These are phyloP conservation scores for Bombardia bombarda DNA, from an alignment of 495 filamentous ascomycete genomes.

Conservation along the genomic window DNA sequence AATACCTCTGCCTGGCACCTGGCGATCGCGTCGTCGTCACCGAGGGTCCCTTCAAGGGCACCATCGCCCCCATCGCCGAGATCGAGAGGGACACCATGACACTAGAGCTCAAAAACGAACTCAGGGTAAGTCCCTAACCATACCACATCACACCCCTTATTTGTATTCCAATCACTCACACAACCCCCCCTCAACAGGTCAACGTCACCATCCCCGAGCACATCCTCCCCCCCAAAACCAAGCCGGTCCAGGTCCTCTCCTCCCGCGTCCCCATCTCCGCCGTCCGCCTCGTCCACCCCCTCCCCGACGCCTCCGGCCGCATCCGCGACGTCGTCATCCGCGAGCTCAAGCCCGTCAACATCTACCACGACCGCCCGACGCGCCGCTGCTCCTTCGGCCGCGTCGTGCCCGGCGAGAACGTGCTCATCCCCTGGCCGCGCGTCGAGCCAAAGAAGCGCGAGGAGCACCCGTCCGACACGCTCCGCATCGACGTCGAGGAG, in stretches of 20 bases:
- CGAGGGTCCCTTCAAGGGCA: constrained; percentile 68
- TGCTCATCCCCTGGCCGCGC: constrained; percentile 68
- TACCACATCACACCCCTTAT: background rate
- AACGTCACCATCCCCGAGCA: constrained; percentile 51
- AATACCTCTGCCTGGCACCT: constrained; percentile 53
- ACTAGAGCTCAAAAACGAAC: constrained; percentile 55
- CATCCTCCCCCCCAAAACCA: constrained; percentile 33
- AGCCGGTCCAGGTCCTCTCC: constrained; percentile 36
- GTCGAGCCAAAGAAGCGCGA: constrained; percentile 34
- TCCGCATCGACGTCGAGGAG: constrained; percentile 66
- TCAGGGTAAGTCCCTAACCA: constrained; percentile 48
- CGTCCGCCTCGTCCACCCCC: constrained; percentile 72
- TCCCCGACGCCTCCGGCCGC: constrained; percentile 54
- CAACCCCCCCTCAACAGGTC: constrained; percentile 30
- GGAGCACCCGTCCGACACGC: constrained; percentile 60
- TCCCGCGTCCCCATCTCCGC: constrained; percentile 55
- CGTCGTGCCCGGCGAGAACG: constrained; percentile 50
- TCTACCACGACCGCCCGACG: constrained; percentile 38
- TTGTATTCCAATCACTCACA: background rate
- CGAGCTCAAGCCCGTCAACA: constrained; percentile 43
- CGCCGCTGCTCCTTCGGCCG: constrained; percentile 39
- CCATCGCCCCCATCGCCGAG: constrained; percentile 60
- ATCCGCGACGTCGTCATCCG: constrained; percentile 67
- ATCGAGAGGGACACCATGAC: constrained; percentile 50
- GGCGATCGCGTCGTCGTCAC: constrained; percentile 74